These are phyloP conservation scores for Rhododendron kiyosumense DNA, from an alignment of 148 eudicot genomes.

Conservation along the genomic window DNA sequence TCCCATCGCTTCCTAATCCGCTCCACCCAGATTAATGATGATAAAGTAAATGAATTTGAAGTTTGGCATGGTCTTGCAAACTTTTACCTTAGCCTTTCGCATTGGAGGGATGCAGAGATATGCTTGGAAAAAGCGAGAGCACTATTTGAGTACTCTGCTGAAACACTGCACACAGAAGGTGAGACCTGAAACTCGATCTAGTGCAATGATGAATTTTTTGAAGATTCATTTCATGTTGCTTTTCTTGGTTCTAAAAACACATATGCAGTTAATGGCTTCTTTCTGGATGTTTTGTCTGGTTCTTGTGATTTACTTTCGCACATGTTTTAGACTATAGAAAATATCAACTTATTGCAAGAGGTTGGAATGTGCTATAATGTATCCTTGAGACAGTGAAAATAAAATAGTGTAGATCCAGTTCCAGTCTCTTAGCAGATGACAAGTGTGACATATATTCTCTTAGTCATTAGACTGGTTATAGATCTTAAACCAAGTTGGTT, in stretches of 20 bases:
- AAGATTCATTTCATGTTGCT: not conserved
- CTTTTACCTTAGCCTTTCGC: conserved; percentile 78
- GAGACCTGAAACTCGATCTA: conserved; percentile 19
- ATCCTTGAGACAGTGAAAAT: not conserved
- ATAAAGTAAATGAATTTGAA: conserved; percentile 71
- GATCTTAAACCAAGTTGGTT: not conserved
- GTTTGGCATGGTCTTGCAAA: conserved; percentile 96
- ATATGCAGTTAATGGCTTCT: not conserved
- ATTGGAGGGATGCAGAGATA: conserved; percentile 89
- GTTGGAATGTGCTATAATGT: not conserved
- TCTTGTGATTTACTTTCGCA: not conserved
- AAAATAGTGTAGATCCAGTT: not conserved
- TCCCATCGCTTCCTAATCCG: too few relatives aligned
- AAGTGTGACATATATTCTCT: not conserved
- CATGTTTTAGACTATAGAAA: not conserved
- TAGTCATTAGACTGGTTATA: not conserved
- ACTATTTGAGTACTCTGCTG: conserved; percentile 67
- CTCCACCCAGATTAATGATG: conserved; percentile 79
- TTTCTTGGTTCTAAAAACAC: not conserved
- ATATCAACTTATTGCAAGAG: conserved; percentile 2
- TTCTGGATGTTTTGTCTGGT: not conserved
- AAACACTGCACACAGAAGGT: conserved; percentile 80
- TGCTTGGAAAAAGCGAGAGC: conserved; percentile 81
- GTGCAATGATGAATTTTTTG: not conserved
- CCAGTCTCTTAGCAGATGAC: not conserved